Base-by-base conservation (phyloP, 192 early-diverging fungal species). In the Podila verticillata region DNA sequence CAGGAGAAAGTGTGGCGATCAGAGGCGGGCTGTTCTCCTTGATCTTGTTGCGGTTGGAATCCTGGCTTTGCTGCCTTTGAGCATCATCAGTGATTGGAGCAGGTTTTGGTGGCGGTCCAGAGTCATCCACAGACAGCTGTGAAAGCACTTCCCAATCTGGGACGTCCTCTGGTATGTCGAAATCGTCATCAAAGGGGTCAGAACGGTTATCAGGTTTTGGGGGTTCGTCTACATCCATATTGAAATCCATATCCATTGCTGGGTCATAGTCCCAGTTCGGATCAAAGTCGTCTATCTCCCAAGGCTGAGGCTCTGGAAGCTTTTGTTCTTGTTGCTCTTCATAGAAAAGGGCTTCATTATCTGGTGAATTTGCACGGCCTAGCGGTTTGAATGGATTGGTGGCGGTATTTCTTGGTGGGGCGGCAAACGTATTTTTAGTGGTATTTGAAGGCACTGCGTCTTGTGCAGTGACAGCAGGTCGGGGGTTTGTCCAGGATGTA, bases 391-490 rank as follows among this genome's bases (percentile, higher is more conserved):
- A 35, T 36, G 68, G 34, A 32, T 51, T 62, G 29, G 32, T 22
- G 66, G 20, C n/a, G 8, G 58, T 48, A 51, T 13, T 59, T n/a
- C 12, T 39, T 54, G 32, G 7, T 22, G 48, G 48, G 19, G 19
- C 26, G 4, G 17, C n/a, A 5, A 20, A 9, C 4, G 31, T 3
- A 15, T 48, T 44, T 1, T 44, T n/a, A 7, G 31, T 9, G 8
- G 66, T 69, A 29, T 56, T 70, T 28, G 74, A 67, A 30, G 69
- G 57, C 44, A 80, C 48, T 7, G 54, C 61, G 57, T 80, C 77
- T 20, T 57, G 69, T 20, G 70, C 61, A 12, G 13, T 68, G 2
- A 80, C 77, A 31, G 65, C 57, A n/a, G 77, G 4, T 30, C 67
- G 58, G 0, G 70, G 47, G 47, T 72, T 80, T 15, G 39, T 72